Evolutionary conservation across 2,329 filamentous ascomycete genomes (phyloP).

Genomic region (Madurella mycetomatis): DNA sequence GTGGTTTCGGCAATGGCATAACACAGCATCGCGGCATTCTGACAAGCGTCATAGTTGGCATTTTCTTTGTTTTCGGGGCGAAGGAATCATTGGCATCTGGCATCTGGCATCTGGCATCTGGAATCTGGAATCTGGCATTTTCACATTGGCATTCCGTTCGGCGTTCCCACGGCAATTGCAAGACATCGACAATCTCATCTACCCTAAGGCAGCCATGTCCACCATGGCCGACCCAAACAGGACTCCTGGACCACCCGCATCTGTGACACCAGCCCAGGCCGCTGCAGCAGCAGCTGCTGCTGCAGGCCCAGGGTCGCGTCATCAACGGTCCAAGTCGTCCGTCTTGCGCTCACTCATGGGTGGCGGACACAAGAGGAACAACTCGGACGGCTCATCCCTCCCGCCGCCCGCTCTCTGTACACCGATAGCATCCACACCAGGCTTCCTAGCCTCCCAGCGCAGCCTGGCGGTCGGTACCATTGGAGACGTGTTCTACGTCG

Average conservation of each 20-base stretch:
- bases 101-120: not conserved
- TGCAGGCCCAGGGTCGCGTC: not conserved
- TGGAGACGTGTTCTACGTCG: constrained; percentile 19
- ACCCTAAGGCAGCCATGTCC: constrained; percentile 12
- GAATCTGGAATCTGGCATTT: not conserved
- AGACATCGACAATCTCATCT: not conserved
- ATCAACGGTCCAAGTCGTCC: constrained; percentile 45
- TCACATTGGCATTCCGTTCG: not conserved
- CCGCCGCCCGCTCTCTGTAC: constrained; percentile 27
- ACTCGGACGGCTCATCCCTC: constrained; percentile 39
- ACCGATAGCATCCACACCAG: constrained; percentile 23
- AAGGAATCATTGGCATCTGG: not conserved
- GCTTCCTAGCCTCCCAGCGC: constrained; percentile 26
- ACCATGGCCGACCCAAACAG: constrained; percentile 13
- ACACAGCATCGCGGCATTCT: constrained; percentile 9
- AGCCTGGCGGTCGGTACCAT: constrained; percentile 23
- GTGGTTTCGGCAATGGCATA: constrained; percentile 21
- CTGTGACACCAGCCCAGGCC: not conserved
- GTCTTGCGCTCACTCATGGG: constrained; percentile 46
- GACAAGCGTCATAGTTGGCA: not conserved
- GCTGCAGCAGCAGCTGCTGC: not conserved
- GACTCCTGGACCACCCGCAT: constrained; percentile 6
- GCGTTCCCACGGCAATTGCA: not conserved
- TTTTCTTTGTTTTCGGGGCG: not conserved
- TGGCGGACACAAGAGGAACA: constrained; percentile 41